Evolutionary conservation across 2,329 filamentous ascomycete species (phyloP).

Genomic region (Cercospora janseana): DNA sequence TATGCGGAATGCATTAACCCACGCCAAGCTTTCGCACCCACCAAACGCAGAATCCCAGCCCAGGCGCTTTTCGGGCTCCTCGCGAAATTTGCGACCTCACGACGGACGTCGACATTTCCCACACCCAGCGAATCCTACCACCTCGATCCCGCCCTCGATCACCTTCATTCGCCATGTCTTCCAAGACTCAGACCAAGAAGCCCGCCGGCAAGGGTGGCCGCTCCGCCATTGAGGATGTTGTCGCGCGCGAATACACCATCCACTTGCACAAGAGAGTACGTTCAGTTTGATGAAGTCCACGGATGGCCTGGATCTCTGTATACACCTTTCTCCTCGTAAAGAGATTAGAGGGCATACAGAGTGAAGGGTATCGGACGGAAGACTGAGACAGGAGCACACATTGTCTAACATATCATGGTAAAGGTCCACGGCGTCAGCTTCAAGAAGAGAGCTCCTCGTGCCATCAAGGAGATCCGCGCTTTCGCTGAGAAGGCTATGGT

Average conservation of each 20-base stretch:
- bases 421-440: conserved; percentile 96
- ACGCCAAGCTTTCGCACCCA: too few relatives aligned
- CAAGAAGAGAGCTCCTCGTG: conserved; percentile 98
- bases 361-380: conserved; percentile 59
- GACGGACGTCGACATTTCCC: conserved; percentile 19
- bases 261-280: conserved; percentile 99
- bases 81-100: too few relatives aligned
- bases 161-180: conserved; percentile 41
- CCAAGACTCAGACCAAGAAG: conserved; percentile 50
- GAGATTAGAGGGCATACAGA: not conserved
- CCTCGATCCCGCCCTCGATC: conserved; percentile 14
- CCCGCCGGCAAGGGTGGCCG: conserved; percentile 67
- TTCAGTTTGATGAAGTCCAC: conserved; percentile 73
- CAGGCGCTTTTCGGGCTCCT: too few relatives aligned
- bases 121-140: conserved; percentile 17
- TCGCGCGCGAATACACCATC: conserved; percentile 99
- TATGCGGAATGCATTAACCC: too few relatives aligned
- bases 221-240: conserved; percentile 98
- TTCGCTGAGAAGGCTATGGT: conserved; percentile 97
- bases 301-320: conserved; percentile 44
- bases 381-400: conserved; percentile 54
- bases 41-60: too few relatives aligned
- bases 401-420: conserved; percentile 40
- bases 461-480: conserved; percentile 99
- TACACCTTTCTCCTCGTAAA: conserved; percentile 11